phyloP scores from a whole-genome alignment of 1,284 basidiomycete genomes.

The Marasmius fiardii region DNA sequence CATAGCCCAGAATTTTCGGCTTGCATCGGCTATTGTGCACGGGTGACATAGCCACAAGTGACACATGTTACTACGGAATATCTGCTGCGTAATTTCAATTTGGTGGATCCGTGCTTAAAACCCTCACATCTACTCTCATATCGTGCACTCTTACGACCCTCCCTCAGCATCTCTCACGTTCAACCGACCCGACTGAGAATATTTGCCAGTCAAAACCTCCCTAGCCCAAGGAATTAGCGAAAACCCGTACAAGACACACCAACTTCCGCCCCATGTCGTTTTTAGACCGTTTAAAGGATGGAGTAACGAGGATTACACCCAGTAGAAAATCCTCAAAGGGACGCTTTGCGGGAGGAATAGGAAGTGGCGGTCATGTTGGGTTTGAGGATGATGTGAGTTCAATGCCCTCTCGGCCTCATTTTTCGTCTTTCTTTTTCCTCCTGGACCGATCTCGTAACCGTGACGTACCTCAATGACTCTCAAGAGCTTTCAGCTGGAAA shows the following conservation, averaged over 20 bases:
- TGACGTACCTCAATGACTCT: neutral
- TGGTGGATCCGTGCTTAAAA: neutral
- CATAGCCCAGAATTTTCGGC: no score
- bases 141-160: neutral
- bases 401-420: conserved; percentile 13
- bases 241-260: neutral
- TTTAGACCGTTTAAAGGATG: conserved; percentile 26
- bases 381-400: conserved; percentile 68
- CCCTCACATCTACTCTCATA: neutral
- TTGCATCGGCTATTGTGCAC: no score
- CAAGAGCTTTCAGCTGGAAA: conserved; percentile 8
- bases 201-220: no score
- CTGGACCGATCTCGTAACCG: no score
- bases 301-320: conserved; percentile 34
- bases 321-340: conserved; percentile 31
- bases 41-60: neutral
- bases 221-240: no score
- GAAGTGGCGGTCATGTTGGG: conserved; percentile 51
- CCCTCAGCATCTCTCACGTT: neutral
- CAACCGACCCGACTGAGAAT: neutral
- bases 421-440: conserved; percentile 14
- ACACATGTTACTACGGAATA: neutral
- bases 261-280: neutral
- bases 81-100: neutral
- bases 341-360: conserved; percentile 45